These are phyloP conservation scores for Monascus purpureus DNA, from an alignment of 495 filamentous ascomycete species.

Conservation along the genomic window DNA sequence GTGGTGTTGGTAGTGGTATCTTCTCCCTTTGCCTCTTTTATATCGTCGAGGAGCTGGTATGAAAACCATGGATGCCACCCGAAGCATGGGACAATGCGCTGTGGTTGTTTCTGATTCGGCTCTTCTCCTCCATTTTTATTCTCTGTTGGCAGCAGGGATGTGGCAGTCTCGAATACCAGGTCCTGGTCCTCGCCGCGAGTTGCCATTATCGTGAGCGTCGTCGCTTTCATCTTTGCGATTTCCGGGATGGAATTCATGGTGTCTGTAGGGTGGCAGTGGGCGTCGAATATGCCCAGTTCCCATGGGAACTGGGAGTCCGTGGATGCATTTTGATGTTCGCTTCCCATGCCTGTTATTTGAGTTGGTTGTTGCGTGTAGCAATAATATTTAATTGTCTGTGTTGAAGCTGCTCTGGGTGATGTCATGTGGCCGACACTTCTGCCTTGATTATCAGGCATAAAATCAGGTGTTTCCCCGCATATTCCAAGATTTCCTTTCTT, in stretches of 20 bases:
- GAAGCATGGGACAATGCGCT: slow-evolving; percentile 60
- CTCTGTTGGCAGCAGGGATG: slow-evolving; percentile 22
- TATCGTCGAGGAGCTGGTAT: slow-evolving; percentile 64
- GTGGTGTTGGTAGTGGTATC: slow-evolving; percentile 9
- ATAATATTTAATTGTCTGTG: no score
- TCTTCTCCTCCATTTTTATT: slow-evolving; percentile 5
- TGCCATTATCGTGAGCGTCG: slow-evolving; percentile 72
- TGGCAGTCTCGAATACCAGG: slow-evolving; percentile 58
- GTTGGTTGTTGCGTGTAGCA: no score
- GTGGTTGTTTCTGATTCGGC: slow-evolving; percentile 9
- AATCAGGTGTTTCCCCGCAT: no score
- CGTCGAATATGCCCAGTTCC: slow-evolving; percentile 75
- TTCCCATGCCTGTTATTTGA: no score
- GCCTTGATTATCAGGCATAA: no score
- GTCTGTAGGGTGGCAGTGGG: slow-evolving; percentile 97
- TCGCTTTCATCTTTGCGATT: slow-evolving; percentile 66
- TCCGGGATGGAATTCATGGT: slow-evolving; percentile 59
- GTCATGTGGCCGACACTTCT: no score
- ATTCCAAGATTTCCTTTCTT: no score
- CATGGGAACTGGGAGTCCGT: slow-evolving; percentile 49
- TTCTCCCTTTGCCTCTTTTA: slow-evolving; percentile 18
- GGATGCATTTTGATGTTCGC: slow-evolving; percentile 6
- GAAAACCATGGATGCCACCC: slow-evolving; percentile 99
- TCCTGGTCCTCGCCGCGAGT: slow-evolving; percentile 79
- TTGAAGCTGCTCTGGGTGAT: no score